These are phyloP conservation scores for Ceratobasidium sp. DNA, from an alignment of 1,284 basidiomycete genomes.

Conservation along the genomic window DNA sequence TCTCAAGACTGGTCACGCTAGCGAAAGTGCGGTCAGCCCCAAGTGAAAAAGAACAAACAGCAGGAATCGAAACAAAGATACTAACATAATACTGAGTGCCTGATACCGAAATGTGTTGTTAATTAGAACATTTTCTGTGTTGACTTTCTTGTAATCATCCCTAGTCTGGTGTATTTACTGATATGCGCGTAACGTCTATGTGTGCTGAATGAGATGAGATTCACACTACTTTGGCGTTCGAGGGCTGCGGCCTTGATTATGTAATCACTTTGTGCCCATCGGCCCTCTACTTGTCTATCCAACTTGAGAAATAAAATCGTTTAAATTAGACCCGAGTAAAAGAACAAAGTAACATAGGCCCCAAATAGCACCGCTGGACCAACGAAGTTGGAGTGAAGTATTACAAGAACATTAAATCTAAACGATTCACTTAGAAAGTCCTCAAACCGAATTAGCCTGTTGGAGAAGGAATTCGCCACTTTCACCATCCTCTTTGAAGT, in stretches of 20 bases:
- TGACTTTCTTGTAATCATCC: not conserved
- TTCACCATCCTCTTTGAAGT: not conserved
- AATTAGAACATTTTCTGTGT: not conserved
- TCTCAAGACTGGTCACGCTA: slow-evolving; percentile 38
- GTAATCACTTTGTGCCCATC: no score
- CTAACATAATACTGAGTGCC: not conserved
- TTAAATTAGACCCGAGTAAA: no score
- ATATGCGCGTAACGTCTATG: not conserved
- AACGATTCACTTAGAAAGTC: no score
- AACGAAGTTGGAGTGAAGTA: no score
- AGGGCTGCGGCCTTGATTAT: no score
- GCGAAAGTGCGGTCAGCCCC: not conserved
- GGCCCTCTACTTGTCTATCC: no score
- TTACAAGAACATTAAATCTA: no score
- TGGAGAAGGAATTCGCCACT: not conserved
- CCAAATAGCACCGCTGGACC: no score
- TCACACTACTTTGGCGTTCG: no score
- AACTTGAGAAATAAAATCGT: no score
- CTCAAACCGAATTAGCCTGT: not conserved
- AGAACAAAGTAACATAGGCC: no score
- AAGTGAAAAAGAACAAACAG: not conserved
- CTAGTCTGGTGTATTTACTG: not conserved
- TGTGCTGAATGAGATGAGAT: not conserved
- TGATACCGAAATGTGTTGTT: not conserved
- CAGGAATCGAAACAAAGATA: not conserved